Conservation (phyloP, 2,329 filamentous ascomycete species). For the Alternaria rosae region DNA sequence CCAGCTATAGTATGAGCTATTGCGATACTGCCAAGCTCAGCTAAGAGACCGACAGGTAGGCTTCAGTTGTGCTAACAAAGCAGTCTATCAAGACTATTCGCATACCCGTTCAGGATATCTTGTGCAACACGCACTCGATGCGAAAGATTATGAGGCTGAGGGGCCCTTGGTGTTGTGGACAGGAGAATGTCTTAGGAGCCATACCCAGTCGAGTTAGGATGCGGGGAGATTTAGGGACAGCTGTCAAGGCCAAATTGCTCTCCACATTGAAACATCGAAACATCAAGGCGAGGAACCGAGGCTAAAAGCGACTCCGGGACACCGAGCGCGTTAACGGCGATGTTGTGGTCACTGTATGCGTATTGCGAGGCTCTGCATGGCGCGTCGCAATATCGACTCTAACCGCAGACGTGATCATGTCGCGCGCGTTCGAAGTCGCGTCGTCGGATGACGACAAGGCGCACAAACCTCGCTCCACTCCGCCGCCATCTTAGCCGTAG, state of each 20-base stretch:
- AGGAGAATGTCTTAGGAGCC: background rate
- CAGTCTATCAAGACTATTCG: background rate
- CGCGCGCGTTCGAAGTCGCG: background rate
- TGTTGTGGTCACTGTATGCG: background rate
- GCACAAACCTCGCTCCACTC: background rate
- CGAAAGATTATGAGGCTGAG: background rate
- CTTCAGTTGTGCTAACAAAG: background rate
- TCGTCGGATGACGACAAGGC: accelerated
- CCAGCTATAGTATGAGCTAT: background rate
- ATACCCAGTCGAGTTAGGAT: background rate
- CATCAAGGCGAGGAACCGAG: background rate
- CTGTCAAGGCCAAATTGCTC: slow-evolving; percentile 3
- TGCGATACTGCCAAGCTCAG: background rate
- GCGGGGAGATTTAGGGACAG: slow-evolving; percentile 1
- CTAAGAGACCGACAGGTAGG: background rate
- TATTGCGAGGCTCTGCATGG: background rate
- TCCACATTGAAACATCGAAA: slow-evolving; percentile 8
- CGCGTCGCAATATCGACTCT: background rate
- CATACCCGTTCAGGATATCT: background rate
- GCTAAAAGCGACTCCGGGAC: background rate
- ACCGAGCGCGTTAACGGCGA: background rate
- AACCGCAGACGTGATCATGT: background rate
- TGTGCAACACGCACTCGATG: background rate
- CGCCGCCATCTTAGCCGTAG: background rate
- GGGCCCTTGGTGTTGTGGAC: background rate